phyloP scores from a whole-genome alignment of 441 rosid genomes.

The Erysimum cheiri region DNA sequence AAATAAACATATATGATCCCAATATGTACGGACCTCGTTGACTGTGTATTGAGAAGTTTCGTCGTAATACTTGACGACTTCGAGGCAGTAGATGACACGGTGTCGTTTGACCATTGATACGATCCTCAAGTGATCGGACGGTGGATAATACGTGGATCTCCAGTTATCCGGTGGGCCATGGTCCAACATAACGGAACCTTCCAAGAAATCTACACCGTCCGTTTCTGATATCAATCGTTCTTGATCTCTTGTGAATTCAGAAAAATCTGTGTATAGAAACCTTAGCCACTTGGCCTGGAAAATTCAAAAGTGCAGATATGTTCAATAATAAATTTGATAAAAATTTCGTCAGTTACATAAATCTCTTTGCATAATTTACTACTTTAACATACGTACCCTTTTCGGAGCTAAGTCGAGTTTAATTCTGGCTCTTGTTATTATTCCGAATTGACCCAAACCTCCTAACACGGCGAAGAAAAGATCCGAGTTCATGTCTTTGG shows the following conservation, averaged over 20 bases:
- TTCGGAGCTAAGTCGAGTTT: slow-evolving; percentile 69
- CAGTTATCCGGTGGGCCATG: slow-evolving; percentile 64
- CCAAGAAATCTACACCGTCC: slow-evolving; percentile 66
- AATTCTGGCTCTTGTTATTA: slow-evolving; percentile 84
- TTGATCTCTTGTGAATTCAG: slow-evolving; percentile 75
- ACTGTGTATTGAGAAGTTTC: slow-evolving; percentile 53
- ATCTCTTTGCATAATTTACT: background rate
- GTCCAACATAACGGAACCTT: slow-evolving; percentile 72
- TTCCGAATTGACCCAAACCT: slow-evolving; percentile 96
- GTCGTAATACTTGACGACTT: slow-evolving; percentile 78
- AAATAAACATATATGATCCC: slow-evolving; percentile 11
- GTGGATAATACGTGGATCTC: slow-evolving; percentile 75
- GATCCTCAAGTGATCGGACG: slow-evolving; percentile 59
- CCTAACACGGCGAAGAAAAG: slow-evolving; percentile 82
- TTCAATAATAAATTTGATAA: background rate
- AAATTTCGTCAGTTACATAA: background rate
- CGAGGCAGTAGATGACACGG: slow-evolving; percentile 78
- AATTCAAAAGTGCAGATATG: background rate
- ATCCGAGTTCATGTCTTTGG: slow-evolving; percentile 61
- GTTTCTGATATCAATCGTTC: slow-evolving; percentile 78
- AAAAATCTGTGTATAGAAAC: slow-evolving; percentile 80
- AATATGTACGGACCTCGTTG: slow-evolving; percentile 54
- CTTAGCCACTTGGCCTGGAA: slow-evolving; percentile 81
- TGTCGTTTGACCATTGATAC: slow-evolving; percentile 58
- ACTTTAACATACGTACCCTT: slow-evolving; percentile 53